A percentile compares a stretch with the other conserved stretches of the same genome.
phyloP scores from a whole-genome alignment of 1,139 yeast genomes.

The Candida freyschussii region DNA sequence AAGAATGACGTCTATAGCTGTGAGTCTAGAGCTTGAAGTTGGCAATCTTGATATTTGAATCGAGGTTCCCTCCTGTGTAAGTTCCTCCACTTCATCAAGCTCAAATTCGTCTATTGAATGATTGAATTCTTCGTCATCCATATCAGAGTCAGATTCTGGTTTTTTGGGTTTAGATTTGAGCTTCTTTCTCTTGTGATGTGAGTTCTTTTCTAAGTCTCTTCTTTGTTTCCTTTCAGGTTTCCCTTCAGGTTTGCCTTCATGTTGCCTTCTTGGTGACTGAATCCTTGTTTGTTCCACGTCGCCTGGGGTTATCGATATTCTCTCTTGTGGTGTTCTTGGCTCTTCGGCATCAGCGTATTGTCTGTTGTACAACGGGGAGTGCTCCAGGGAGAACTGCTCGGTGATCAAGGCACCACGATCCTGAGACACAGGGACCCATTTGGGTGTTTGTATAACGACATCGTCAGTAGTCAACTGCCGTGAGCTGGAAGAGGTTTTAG shows the following conservation, averaged over 20 bases:
- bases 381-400: slow-evolving; percentile 12
- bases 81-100: neutral
- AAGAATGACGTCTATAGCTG: slow-evolving; percentile 30
- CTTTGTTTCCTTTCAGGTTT: neutral
- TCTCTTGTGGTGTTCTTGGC: slow-evolving; percentile 1
- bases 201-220: slow-evolving; percentile 2
- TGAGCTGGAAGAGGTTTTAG: neutral
- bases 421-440: slow-evolving; percentile 17
- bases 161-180: neutral
- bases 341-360: too few species aligned
- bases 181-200: neutral
- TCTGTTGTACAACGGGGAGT: slow-evolving; percentile 10
- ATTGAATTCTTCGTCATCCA: slow-evolving; percentile 1
- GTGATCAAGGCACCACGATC: slow-evolving; percentile 21
- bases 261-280: slow-evolving; percentile 11
- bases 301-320: neutral
- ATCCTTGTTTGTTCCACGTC: slow-evolving; percentile 1
- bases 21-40: slow-evolving; percentile 26
- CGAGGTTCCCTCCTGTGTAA: slow-evolving; percentile 1
- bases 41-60: slow-evolving; percentile 19
- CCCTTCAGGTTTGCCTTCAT: neutral
- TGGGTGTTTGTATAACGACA: slow-evolving; percentile 19
- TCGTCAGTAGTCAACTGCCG: slow-evolving; percentile 18
- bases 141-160: neutral
- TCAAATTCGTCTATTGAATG: slow-evolving; percentile 8